These are phyloP conservation scores for Eutrema salsugineum DNA, from an alignment of 441 rosid genomes.

Conservation along the genomic window DNA sequence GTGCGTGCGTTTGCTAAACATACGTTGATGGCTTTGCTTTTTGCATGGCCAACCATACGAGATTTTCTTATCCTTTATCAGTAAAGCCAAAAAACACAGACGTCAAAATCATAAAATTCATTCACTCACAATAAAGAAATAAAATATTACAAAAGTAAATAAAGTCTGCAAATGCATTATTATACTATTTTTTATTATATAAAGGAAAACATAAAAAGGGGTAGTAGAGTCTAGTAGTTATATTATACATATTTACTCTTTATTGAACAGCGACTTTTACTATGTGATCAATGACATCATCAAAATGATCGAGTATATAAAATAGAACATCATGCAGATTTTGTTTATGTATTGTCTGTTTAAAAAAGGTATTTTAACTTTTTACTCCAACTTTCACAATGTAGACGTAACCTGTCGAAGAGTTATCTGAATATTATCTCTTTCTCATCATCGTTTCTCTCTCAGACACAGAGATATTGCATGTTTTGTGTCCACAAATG, in stretches of 20 bases:
- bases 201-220: not conserved
- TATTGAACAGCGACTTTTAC: not conserved
- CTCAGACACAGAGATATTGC: too few species aligned
- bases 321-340: too few species aligned
- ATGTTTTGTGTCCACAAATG: too few species aligned
- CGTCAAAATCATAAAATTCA: not conserved
- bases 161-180: not conserved
- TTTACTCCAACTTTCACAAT: too few species aligned
- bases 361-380: too few species aligned
- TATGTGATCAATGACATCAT: not conserved
- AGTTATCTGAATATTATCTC: too few species aligned
- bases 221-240: not conserved
- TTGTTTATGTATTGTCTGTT: too few species aligned
- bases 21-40: not conserved
- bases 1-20: not conserved
- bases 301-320: too few species aligned
- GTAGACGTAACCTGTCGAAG: too few species aligned
- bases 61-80: constrained; percentile 7
- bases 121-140: not conserved
- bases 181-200: not conserved
- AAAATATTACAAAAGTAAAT: not conserved
- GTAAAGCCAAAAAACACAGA: constrained; percentile 3
- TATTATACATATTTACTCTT: not conserved
- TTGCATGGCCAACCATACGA: constrained; percentile 17
- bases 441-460: too few species aligned